Base-by-base conservation (phyloP, 352 stramenopile genomes). In the Phytophthora chlamydospora region DNA sequence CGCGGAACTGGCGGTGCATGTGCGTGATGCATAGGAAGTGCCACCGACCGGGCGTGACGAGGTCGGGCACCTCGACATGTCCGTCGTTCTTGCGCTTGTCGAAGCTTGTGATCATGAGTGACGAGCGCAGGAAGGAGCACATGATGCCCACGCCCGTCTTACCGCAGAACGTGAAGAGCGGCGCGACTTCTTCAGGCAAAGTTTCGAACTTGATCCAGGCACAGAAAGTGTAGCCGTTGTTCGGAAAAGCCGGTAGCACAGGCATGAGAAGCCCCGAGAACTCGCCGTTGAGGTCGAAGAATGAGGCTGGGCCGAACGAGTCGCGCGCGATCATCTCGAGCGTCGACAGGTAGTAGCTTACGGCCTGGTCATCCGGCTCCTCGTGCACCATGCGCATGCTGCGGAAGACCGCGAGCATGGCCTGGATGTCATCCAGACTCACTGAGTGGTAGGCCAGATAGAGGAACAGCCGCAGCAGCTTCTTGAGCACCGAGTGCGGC, bases 81-180 rank as follows among this genome's bases (percentile, higher is more conserved):
- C 76, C 80, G 54, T 92, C 85, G 70, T 93, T 95, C 52, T 90
- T 93, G 60, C 89, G 87, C 59, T 90, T 90, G 69, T 95, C 85
- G 61, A 92, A 90, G 57, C 82, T 87, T 46, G 80, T 92, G 58
- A 95, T 69, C 64, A 91, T 78, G 12, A 95, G 58, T 9, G 85
- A 92, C 41, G 85, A 85, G 17, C 78, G 75, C 32, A 91, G 68
- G 51, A 95, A 91, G 8, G 80, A 92, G 57, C 82, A 87, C 68
- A 85, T 88, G 55, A 95, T 80, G 0, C 85, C 85, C 4, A 93
- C 83, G 44, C 83, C 83, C 0, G 82, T 85, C 38, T 91, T 91
- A 16, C 80, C 82, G 56, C 85, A 92, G 46, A 94, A 91, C 5
- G 75, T 90, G 61, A 92, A 95, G 19, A 95, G 66, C 16, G 85